Evolutionary conservation across 2,329 filamentous ascomycete species (phyloP).

Genomic region (Paraphaeosphaeria sporulosa): DNA sequence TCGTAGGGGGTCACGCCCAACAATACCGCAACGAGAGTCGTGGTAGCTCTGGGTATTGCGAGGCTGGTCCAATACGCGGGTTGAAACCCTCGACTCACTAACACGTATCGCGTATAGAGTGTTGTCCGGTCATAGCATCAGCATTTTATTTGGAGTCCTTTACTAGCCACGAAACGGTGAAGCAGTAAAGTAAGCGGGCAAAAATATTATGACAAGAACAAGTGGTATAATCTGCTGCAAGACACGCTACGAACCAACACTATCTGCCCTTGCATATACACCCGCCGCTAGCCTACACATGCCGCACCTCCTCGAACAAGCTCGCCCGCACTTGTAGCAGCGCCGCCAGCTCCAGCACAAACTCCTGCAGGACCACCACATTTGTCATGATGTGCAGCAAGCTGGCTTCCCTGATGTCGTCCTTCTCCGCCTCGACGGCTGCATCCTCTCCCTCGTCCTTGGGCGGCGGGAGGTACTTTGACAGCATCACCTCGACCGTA

Average conservation of each 20-base stretch:
- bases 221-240: background rate
- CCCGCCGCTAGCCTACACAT: conserved; percentile 33
- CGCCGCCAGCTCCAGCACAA: conserved; percentile 58
- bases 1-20: too few species aligned
- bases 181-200: too few species aligned
- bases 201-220: background rate
- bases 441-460: conserved; percentile 27
- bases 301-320: conserved; percentile 56
- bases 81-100: too few species aligned
- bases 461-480: conserved; percentile 45
- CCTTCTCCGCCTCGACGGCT: conserved; percentile 18
- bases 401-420: conserved; percentile 51
- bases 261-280: background rate
- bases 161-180: too few species aligned
- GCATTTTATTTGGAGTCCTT: too few species aligned
- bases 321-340: conserved; percentile 58
- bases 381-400: conserved; percentile 60
- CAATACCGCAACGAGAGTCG: too few species aligned
- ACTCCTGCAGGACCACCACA: conserved; percentile 59
- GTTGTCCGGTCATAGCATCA: too few species aligned
- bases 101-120: too few species aligned
- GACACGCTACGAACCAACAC: background rate
- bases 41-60: too few species aligned
- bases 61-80: too few species aligned
- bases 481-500: conserved; percentile 43